Conservation (phyloP, 306 rosid species). For the Chamaecrista fasciculata region DNA sequence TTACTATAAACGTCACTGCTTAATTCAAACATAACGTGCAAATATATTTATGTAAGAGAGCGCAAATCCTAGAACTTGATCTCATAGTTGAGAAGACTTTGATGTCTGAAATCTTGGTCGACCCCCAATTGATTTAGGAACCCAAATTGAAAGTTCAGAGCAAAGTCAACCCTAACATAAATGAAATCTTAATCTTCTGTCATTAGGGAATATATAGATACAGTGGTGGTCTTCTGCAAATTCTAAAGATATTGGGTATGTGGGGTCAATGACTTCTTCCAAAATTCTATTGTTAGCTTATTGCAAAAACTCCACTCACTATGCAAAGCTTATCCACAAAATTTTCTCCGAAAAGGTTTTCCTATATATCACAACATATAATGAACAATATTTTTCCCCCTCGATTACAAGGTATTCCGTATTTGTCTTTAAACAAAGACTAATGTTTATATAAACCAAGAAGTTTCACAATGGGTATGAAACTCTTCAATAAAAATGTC, state of each 20-base stretch:
- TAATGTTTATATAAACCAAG: no score
- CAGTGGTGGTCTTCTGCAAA: not conserved
- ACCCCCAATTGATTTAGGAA: slow-evolving; percentile 19
- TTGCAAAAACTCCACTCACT: not conserved
- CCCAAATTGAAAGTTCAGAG: not conserved
- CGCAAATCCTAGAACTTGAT: no score
- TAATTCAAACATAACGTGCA: no score
- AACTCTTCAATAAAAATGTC: no score
- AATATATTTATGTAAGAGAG: no score
- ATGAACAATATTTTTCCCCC: no score
- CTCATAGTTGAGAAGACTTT: slow-evolving; percentile 6
- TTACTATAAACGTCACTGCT: no score
- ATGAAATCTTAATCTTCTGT: not conserved
- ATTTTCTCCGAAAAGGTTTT: not conserved
- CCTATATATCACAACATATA: no score
- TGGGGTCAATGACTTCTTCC: not conserved
- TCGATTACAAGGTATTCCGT: no score
- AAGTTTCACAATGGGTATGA: no score
- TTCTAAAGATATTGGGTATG: not conserved
- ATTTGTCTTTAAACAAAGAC: no score
- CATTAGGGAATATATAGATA: not conserved
- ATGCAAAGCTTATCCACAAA: not conserved
- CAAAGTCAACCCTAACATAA: slow-evolving; percentile 19
- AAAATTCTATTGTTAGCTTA: not conserved
- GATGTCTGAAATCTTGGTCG: slow-evolving; percentile 16